These are phyloP conservation scores for Cladophialophora carrionii DNA, from an alignment of 2,329 filamentous ascomycete genomes.

Conservation along the genomic window DNA sequence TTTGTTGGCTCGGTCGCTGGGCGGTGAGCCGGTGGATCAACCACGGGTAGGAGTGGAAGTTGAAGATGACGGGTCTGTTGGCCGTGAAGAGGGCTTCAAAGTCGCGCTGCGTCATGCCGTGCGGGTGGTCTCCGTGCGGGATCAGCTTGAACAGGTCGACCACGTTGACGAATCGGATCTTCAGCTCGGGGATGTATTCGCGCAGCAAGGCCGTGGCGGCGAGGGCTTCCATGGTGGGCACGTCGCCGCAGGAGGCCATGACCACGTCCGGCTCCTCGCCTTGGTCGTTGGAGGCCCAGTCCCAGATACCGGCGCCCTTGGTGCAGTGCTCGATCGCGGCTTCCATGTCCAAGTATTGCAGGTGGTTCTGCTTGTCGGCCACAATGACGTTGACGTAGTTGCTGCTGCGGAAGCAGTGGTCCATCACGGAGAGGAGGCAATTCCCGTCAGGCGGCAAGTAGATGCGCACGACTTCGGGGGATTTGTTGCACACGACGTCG, in stretches of 20 bases:
- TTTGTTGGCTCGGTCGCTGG: slow-evolving; percentile 68
- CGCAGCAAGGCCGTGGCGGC: slow-evolving; percentile 75
- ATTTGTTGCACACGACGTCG: slow-evolving; percentile 78
- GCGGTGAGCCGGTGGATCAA: slow-evolving; percentile 76
- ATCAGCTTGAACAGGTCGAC: slow-evolving; percentile 82
- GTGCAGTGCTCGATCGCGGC: slow-evolving; percentile 74
- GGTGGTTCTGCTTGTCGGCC: slow-evolving; percentile 76
- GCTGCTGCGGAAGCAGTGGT: slow-evolving; percentile 71
- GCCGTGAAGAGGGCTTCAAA: slow-evolving; percentile 72
- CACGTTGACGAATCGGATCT: slow-evolving; percentile 77
- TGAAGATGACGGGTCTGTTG: slow-evolving; percentile 75
- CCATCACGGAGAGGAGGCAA: slow-evolving; percentile 72
- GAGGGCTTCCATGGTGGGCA: slow-evolving; percentile 72
- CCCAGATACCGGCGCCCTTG: slow-evolving; percentile 78
- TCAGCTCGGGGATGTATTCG: slow-evolving; percentile 70
- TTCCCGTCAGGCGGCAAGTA: slow-evolving; percentile 81
- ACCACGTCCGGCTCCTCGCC: slow-evolving; percentile 71
- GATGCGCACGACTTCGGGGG: slow-evolving; percentile 76
- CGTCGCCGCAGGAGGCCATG: slow-evolving; percentile 76
- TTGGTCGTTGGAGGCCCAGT: slow-evolving; percentile 72
- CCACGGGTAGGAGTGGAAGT: slow-evolving; percentile 84
- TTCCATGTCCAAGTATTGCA: slow-evolving; percentile 75
- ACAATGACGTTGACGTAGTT: slow-evolving; percentile 85
- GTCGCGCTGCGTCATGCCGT: slow-evolving; percentile 69
- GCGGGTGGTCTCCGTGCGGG: slow-evolving; percentile 69